Conservation (phyloP, 164 flowering plant genomes). For the Cinnamomum micranthum region DNA sequence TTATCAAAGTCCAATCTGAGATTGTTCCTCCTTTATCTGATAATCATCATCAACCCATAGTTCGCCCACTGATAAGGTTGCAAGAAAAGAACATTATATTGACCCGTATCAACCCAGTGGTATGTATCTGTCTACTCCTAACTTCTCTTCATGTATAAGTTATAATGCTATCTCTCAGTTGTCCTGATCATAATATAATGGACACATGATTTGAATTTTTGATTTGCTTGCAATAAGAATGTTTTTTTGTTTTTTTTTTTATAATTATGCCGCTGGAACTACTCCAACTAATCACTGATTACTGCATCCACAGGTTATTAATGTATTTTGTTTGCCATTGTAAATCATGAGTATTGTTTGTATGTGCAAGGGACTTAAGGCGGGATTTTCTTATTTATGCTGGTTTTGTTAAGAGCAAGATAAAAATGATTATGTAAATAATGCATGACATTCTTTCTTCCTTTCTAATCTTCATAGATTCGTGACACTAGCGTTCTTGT, state of each 20-base stretch:
- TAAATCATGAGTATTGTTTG: no score
- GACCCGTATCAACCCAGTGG: slow-evolving; percentile 95
- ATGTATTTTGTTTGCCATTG: no score
- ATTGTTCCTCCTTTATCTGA: slow-evolving; percentile 87
- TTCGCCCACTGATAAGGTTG: slow-evolving; percentile 85
- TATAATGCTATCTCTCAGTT: not conserved
- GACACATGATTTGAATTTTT: not conserved
- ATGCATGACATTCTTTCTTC: slow-evolving; percentile 11
- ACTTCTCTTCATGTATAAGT: not conserved
- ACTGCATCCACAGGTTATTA: not conserved
- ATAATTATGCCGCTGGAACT: not conserved
- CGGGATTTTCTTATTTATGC: not conserved
- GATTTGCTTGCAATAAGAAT: not conserved
- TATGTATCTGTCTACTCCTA: slow-evolving; percentile 23
- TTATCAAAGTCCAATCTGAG: slow-evolving; percentile 72
- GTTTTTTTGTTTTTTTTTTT: no score
- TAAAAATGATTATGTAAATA: not conserved
- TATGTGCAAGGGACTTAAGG: not conserved
- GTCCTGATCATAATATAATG: not conserved
- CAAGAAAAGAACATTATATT: slow-evolving; percentile 86
- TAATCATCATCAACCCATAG: slow-evolving; percentile 66
- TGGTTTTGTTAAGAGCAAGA: not conserved
- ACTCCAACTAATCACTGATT: no score
- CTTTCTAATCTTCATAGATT: slow-evolving; percentile 36
- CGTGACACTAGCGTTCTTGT: slow-evolving; percentile 99